Percentiles rank a stretch among this genome's conserved stretches.
These are phyloP conservation scores for Phanerochaete carnosa DNA, from an alignment of 768 basidiomycete genomes.

Conservation along the genomic window DNA sequence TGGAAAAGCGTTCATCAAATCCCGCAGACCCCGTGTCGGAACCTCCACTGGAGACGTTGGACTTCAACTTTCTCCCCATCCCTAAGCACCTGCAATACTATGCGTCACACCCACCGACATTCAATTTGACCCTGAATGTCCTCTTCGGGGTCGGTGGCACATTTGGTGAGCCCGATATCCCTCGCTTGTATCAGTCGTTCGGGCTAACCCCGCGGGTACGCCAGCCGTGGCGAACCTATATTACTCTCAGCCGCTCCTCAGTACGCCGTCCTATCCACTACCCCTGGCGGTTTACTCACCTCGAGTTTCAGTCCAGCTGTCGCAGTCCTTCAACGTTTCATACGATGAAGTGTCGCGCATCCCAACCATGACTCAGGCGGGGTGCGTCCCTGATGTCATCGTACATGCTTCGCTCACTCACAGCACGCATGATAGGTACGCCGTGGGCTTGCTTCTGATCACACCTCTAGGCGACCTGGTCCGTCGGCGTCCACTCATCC, in stretches of 20 bases:
- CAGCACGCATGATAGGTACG: conserved; percentile 14
- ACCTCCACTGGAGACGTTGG: conserved; percentile 17
- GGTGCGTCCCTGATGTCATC: conserved; percentile 33
- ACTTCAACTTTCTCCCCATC: conserved; percentile 45
- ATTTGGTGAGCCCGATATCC: too few relatives aligned
- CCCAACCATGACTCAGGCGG: conserved; percentile 62
- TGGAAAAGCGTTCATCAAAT: too few relatives aligned
- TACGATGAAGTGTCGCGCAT: conserved; percentile 43
- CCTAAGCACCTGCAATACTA: conserved; percentile 40
- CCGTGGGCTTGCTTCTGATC: conserved; percentile 45
- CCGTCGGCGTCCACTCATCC: conserved; percentile 65
- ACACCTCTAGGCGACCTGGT: conserved; percentile 81
- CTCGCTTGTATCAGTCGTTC: not conserved
- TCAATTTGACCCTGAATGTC: conserved; percentile 37
- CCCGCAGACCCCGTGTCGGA: too few relatives aligned
- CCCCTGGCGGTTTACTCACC: too few relatives aligned
- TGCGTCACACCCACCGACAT: conserved; percentile 34
- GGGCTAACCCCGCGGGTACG: not conserved
- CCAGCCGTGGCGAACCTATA: conserved; percentile 69
- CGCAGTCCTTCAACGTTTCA: conserved; percentile 30
- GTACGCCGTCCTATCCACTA: conserved; percentile 36
- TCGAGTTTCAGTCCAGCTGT: conserved; percentile 12
- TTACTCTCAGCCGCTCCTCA: conserved; percentile 62
- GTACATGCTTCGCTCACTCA: not conserved
- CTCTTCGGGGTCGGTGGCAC: conserved; percentile 45